phyloP scores from a whole-genome alignment of 2,329 filamentous ascomycete species.

The Penicillium rolfsii region DNA sequence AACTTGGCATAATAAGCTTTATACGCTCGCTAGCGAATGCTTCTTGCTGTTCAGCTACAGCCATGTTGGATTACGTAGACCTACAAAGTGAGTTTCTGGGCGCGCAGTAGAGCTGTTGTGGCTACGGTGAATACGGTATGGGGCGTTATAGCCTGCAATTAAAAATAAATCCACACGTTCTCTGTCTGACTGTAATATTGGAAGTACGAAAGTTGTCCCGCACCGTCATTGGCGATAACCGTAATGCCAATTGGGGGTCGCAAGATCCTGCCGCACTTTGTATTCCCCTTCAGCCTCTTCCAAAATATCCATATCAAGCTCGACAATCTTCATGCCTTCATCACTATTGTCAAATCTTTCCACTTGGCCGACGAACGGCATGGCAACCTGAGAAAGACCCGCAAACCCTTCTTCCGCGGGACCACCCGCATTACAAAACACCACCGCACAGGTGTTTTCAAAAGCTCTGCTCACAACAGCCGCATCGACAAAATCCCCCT shows the following conservation, averaged over 20 bases:
- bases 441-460: conserved; percentile 60
- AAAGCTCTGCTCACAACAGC: conserved; percentile 57
- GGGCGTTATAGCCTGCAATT: background rate
- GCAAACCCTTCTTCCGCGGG: conserved; percentile 55
- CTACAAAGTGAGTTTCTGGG: background rate
- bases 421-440: conserved; percentile 61
- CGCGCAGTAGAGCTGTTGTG: background rate
- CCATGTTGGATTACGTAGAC: conserved; percentile 1
- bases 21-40: background rate
- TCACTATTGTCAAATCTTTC: conserved; percentile 54
- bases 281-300: conserved; percentile 53
- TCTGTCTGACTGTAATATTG: background rate
- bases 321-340: conserved; percentile 57
- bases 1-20: background rate
- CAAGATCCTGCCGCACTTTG: conserved; percentile 33
- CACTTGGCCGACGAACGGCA: conserved; percentile 56
- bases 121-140: background rate
- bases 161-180: background rate
- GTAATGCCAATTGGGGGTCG: conserved; percentile 14
- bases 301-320: conserved; percentile 51
- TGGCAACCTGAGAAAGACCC: conserved; percentile 56
- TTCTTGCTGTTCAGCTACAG: background rate
- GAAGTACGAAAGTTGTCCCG: background rate
- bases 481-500: conserved; percentile 55
- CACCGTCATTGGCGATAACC: conserved; percentile 7